phyloP scores from a whole-genome alignment of 208 protist species.

The Trypanosoma rangeli region DNA sequence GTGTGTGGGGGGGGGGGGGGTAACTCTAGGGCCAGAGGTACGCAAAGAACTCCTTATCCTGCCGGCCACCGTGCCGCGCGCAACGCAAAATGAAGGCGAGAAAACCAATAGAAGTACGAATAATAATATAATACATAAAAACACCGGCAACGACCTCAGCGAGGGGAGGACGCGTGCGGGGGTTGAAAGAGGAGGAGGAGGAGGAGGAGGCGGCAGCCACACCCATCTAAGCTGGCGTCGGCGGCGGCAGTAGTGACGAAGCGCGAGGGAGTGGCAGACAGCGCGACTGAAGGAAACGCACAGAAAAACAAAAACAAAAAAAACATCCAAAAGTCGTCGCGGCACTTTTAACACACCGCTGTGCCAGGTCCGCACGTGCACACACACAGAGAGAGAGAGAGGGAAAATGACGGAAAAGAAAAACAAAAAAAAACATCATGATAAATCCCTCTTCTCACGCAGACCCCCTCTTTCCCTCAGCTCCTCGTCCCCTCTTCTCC shows the following conservation, averaged over 20 bases:
- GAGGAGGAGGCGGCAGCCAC: too few relatives aligned
- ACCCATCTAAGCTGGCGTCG: too few relatives aligned
- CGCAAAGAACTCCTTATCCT: constrained; percentile 2
- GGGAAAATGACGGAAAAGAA: too few relatives aligned
- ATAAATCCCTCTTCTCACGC: neutral
- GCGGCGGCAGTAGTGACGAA: neutral
- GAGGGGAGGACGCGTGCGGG: neutral
- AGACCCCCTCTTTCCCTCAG: neutral
- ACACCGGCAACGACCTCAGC: neutral
- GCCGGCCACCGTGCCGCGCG: neutral
- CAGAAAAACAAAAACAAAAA: constrained; percentile 15
- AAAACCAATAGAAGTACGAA: neutral
- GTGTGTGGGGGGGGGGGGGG: neutral
- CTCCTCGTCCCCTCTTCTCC: constrained; percentile 2
- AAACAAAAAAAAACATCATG: too few relatives aligned
- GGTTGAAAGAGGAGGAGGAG: neutral
- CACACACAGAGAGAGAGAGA: neutral
- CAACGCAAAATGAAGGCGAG: neutral
- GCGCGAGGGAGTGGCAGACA: neutral
- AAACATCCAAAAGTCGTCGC: neutral
- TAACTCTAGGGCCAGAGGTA: neutral
- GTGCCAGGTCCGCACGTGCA: neutral
- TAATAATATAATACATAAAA: neutral
- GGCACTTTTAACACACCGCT: too few relatives aligned
- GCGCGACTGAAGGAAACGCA: neutral